Evolutionary conservation across 2,329 filamentous ascomycete species (phyloP), one percentile per base, ranked within the genome.

Genomic region (Aspergillus sojae): DNA sequence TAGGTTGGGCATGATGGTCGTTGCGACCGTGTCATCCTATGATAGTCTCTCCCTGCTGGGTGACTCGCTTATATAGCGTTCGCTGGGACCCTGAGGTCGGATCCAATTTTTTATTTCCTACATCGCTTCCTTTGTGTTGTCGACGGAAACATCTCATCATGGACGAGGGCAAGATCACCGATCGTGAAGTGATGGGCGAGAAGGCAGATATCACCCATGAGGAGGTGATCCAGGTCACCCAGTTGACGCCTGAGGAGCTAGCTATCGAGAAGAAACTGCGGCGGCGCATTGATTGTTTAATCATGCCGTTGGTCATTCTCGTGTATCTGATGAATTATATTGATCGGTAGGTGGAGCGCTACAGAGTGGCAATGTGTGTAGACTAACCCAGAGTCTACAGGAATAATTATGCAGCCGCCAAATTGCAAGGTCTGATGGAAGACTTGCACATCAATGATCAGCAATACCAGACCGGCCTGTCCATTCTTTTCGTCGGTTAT

Each of bases 341-440:
- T 55, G 79, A 81, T 64, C 74, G 79, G 77, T 79, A 69, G 23
- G 71, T 21, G 34, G 34, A 28, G 34, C 14, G 34, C 34, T 36
- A 36, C 34, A 2, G 5, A 16, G 34, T 16, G 34, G 34, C 14
- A 16, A 36, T 36, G 14, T 9, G 34, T 3, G 34, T 9, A 46
- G 57, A 56, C 41, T n/a, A 26, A 61, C 23, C 3, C 19, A 1
- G 30, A 14, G 12, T 5, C 4, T n/a, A 57, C 32, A 72, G 71
- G 41, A 85, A 84, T 73, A 85, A 82, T 57, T 81, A 81, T 63
- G 79, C 80, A 0, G 78, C 79, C 1, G 80, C 80, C 34, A 79
- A 78, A 59, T 73, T 82, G 16, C 79, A 81, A 62, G 80, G 80
- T 34, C 75, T 82, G 6, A 73, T 74, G 58, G 63, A 72, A 14